These are phyloP conservation scores for Primulina tabacum DNA, from an alignment of 257 asterid species.

Conservation along the genomic window DNA sequence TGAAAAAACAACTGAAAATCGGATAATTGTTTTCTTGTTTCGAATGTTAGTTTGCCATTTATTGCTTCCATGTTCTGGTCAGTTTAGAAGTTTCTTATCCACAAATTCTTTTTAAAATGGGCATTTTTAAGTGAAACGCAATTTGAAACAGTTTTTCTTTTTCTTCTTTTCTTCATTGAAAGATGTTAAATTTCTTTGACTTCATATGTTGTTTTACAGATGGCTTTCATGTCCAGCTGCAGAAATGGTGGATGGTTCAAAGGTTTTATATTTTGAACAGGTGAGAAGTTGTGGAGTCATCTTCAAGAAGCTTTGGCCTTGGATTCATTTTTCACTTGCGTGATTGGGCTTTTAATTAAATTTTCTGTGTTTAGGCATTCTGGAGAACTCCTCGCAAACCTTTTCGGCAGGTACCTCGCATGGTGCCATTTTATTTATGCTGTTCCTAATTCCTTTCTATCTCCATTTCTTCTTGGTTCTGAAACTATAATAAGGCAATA, in stretches of 20 bases:
- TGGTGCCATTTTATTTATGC: conserved; percentile 6
- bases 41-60: conserved; percentile 3
- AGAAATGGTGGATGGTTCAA: conserved; percentile 96
- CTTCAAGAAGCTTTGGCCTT: background rate
- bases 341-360: conserved; percentile 12
- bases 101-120: background rate
- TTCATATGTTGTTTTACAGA: background rate
- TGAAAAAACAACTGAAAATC: background rate
- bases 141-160: background rate
- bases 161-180: background rate
- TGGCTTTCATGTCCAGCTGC: conserved; percentile 29
- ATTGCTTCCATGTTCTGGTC: conserved; percentile 7
- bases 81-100: background rate
- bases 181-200: background rate
- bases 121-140: background rate
- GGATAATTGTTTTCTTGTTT: background rate
- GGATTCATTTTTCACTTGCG: conserved; percentile 12
- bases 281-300: conserved; percentile 31
- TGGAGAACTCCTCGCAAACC: conserved; percentile 43
- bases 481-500: background rate
- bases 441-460: conserved; percentile 9
- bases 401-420: conserved; percentile 71
- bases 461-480: background rate
- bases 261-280: conserved; percentile 91
- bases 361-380: conserved; percentile 64